These are phyloP conservation scores for Protea cynaroides DNA, from an alignment of 164 flowering plant genomes.

Conservation along the genomic window DNA sequence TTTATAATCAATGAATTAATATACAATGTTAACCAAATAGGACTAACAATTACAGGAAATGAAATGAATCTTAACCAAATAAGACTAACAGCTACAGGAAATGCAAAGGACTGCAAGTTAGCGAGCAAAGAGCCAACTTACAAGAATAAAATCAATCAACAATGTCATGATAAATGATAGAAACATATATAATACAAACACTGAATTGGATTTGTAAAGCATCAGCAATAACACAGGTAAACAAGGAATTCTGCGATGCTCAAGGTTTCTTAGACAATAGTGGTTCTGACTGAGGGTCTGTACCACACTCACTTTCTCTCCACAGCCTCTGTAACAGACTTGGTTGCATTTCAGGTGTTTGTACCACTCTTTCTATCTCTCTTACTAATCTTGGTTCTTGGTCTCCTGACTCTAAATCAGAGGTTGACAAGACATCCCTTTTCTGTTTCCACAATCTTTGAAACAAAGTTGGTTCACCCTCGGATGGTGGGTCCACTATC, in stretches of 20 bases:
- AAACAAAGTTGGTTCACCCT: slow-evolving; percentile 27
- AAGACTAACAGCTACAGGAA: too few relatives aligned
- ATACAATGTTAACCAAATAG: too few relatives aligned
- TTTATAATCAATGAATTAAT: too few relatives aligned
- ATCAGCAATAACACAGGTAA: background rate
- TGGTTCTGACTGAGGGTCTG: slow-evolving; percentile 11
- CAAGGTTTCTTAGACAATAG: slow-evolving; percentile 7
- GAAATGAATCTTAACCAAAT: too few relatives aligned
- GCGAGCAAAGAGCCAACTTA: too few relatives aligned
- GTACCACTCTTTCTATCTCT: slow-evolving; percentile 11
- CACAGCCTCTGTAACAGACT: slow-evolving; percentile 7
- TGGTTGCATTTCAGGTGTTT: slow-evolving; percentile 2
- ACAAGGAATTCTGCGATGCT: background rate
- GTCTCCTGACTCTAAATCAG: slow-evolving; percentile 48
- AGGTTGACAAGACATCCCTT: slow-evolving; percentile 27
- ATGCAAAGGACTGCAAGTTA: too few relatives aligned
- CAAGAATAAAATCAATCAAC: too few relatives aligned
- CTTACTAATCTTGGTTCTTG: slow-evolving; percentile 6
- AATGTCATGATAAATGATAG: too few relatives aligned
- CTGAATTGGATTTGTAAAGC: background rate
- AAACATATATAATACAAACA: background rate
- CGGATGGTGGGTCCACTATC: slow-evolving; percentile 11
- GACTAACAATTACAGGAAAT: too few relatives aligned
- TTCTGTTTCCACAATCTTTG: slow-evolving; percentile 36
- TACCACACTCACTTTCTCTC: slow-evolving; percentile 5